Conservation (phyloP, 306 rosid species). For the Sophora flavescens region DNA sequence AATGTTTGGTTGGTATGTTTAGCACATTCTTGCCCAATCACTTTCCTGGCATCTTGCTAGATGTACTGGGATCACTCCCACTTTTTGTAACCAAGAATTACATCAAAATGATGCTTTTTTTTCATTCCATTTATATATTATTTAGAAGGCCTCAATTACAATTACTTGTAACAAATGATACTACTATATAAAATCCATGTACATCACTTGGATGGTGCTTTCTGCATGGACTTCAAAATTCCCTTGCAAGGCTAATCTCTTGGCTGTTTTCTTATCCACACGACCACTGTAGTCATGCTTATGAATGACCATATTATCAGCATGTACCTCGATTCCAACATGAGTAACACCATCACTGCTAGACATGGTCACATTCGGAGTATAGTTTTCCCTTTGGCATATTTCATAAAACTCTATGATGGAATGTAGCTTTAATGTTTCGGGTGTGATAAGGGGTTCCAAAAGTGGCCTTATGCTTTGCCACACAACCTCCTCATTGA, state of each 20-base stretch:
- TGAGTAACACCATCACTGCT: conserved; percentile 33
- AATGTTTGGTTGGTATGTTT: too few relatives aligned
- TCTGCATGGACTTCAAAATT: conserved; percentile 62
- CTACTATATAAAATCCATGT: background rate
- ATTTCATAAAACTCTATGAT: conserved; percentile 57
- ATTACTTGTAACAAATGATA: background rate
- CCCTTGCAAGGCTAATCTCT: conserved; percentile 58
- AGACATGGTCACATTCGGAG: conserved; percentile 5
- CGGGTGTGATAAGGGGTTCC: conserved; percentile 77
- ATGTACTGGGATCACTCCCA: background rate
- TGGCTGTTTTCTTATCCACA: conserved; percentile 49
- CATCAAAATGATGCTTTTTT: background rate
- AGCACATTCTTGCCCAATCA: too few relatives aligned
- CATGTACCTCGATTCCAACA: conserved; percentile 56
- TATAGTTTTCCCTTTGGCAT: conserved; percentile 54
- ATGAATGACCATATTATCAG: conserved; percentile 51
- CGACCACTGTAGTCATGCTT: conserved; percentile 30
- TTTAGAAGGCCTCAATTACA: conserved; percentile 4
- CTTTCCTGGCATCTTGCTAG: background rate
- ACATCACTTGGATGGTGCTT: background rate
- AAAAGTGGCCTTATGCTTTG: conserved; percentile 69
- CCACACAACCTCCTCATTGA: conserved; percentile 60
- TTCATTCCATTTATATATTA: background rate
- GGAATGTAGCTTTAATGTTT: conserved; percentile 64
- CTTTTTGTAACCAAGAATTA: background rate